Evolutionary conservation across 345 rosid genomes (phyloP).

Genomic region (Anacardium occidentale): DNA sequence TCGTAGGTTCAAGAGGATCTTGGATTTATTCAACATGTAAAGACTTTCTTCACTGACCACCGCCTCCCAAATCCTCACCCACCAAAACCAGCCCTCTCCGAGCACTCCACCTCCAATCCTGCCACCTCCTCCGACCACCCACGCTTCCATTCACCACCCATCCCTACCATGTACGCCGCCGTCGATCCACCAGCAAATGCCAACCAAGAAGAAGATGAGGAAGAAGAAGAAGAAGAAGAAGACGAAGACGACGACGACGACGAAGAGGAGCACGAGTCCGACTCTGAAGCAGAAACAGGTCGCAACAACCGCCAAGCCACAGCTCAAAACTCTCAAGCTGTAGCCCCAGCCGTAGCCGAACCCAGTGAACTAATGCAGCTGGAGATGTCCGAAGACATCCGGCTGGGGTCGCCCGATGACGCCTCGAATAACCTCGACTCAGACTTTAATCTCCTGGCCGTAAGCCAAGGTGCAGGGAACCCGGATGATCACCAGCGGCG

Average conservation of each 20-base stretch:
- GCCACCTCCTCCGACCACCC: constrained; percentile 50
- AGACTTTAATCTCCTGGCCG: constrained; percentile 43
- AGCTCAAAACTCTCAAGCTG: constrained; percentile 23
- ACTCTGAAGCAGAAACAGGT: constrained; percentile 43
- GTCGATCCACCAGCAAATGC: constrained; percentile 26
- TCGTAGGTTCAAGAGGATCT: constrained; percentile 59
- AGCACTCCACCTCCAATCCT: constrained; percentile 75
- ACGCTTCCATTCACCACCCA: constrained; percentile 38
- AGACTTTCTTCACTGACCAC: constrained; percentile 57
- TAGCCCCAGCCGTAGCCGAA: constrained; percentile 32
- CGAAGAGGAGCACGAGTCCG: constrained; percentile 41
- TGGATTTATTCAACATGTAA: constrained; percentile 52
- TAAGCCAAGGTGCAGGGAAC: constrained; percentile 23
- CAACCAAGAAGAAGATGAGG: constrained; percentile 35
- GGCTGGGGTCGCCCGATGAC: constrained; percentile 79
- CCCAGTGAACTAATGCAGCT: constrained; percentile 68
- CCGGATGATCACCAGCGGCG: constrained; percentile 33
- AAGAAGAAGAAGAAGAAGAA: too few relatives aligned
- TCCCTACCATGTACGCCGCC: constrained; percentile 31
- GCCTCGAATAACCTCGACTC: constrained; percentile 65
- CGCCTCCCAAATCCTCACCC: constrained; percentile 37
- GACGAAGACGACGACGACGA: constrained; percentile 23
- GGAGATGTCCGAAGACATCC: constrained; percentile 80
- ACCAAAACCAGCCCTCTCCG: constrained; percentile 74
- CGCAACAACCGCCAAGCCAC: constrained; percentile 21